These are phyloP conservation scores for Ascoidea rubescens DNA, from an alignment of 805 yeast species.

Conservation along the genomic window DNA sequence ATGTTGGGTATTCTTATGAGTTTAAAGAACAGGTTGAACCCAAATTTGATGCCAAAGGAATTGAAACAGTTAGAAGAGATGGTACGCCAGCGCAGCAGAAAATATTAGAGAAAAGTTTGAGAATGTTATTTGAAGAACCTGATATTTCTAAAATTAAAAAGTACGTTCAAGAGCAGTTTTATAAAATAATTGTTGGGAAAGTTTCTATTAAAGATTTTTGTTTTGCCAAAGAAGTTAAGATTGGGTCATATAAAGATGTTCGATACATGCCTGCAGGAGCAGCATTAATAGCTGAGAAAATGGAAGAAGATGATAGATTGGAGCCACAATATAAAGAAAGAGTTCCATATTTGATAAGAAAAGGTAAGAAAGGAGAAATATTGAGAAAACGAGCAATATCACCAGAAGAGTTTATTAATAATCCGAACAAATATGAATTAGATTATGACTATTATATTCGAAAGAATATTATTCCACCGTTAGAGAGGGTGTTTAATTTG, in stretches of 20 bases:
- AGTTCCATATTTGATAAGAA: slow-evolving; percentile 72
- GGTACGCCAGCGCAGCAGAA: slow-evolving; percentile 89
- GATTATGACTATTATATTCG: slow-evolving; percentile 81
- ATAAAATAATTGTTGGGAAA: slow-evolving; percentile 45
- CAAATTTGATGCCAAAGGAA: slow-evolving; percentile 88
- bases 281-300: slow-evolving; percentile 48
- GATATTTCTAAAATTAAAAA: slow-evolving; percentile 59
- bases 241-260: slow-evolving; percentile 71
- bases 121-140: slow-evolving; percentile 54
- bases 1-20: slow-evolving; percentile 79
- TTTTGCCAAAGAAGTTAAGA: slow-evolving; percentile 78
- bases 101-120: slow-evolving; percentile 56
- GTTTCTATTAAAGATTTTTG: slow-evolving; percentile 73
- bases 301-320: slow-evolving; percentile 50
- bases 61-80: slow-evolving; percentile 88
- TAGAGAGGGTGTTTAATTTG: slow-evolving; percentile 70
- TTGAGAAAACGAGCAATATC: slow-evolving; percentile 68
- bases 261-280: slow-evolving; percentile 86
- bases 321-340: slow-evolving; percentile 85
- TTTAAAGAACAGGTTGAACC: slow-evolving; percentile 38
- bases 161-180: slow-evolving; percentile 54
- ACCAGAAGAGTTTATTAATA: slow-evolving; percentile 55
- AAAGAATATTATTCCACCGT: slow-evolving; percentile 77
- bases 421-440: slow-evolving; percentile 27
- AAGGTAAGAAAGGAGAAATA: slow-evolving; percentile 34